Evolutionary conservation across 2,329 filamentous ascomycete genomes (phyloP).

Genomic region (Parascedosporium putredinis): DNA sequence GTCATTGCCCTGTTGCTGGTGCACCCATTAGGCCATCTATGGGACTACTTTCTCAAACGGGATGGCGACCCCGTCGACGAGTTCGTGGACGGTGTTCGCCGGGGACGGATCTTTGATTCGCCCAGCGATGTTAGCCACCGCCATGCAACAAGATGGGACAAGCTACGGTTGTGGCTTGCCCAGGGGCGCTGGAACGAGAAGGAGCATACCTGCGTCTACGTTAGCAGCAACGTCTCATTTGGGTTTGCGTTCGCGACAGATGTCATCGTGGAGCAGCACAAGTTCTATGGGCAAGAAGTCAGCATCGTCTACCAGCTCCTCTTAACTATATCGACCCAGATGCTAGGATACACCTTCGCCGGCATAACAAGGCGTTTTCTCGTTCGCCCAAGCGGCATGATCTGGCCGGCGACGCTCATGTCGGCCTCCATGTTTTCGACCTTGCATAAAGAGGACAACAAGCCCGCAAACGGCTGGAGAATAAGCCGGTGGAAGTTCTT

Average conservation of each 20-base stretch:
- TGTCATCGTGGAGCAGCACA: conserved; percentile 81
- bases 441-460: conserved; percentile 75
- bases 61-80: conserved; percentile 37
- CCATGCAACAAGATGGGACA: conserved; percentile 13
- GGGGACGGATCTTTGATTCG: conserved; percentile 9
- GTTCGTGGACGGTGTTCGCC: conserved; percentile 37
- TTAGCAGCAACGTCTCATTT: conserved; percentile 82
- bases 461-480: conserved; percentile 69
- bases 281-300: conserved; percentile 77
- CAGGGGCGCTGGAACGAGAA: conserved; percentile 82
- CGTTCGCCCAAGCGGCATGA: conserved; percentile 78
- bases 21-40: conserved; percentile 70
- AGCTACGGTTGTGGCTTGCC: conserved; percentile 61
- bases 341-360: conserved; percentile 77
- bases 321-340: conserved; percentile 76
- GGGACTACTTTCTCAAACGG: conserved; percentile 65
- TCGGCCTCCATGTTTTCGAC: conserved; percentile 85
- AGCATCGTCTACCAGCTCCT: conserved; percentile 69
- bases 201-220: conserved; percentile 80
- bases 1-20: conserved; percentile 80
- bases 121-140: background rate
- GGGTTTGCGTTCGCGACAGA: conserved; percentile 84
- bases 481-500: conserved; percentile 82
- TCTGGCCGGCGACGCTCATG: conserved; percentile 83
- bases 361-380: conserved; percentile 72